These are phyloP conservation scores for Phytopythium delawarense DNA, from an alignment of 352 stramenopile species.

Conservation along the genomic window DNA sequence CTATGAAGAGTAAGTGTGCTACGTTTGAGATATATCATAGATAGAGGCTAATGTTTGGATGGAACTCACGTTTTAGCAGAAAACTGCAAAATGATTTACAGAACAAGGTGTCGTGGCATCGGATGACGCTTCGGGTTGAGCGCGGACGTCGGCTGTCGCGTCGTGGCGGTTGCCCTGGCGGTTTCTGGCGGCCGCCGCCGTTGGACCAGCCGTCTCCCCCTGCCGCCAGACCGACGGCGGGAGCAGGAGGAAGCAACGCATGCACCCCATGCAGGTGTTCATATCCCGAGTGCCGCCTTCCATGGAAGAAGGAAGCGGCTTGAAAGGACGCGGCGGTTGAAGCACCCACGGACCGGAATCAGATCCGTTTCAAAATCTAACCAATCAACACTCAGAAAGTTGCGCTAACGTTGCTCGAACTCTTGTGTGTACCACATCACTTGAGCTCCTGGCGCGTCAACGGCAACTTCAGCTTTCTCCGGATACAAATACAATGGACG, in stretches of 20 bases:
- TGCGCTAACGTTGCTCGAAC: conserved; percentile 4
- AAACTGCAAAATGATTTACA: too few relatives aligned
- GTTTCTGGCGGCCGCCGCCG: too few relatives aligned
- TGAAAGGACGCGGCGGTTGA: neutral
- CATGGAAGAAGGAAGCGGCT: neutral
- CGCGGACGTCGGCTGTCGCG: too few relatives aligned
- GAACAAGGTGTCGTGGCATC: too few relatives aligned
- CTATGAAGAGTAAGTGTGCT: neutral
- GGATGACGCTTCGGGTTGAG: too few relatives aligned
- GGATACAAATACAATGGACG: neutral
- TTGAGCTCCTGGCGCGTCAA: neutral
- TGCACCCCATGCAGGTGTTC: too few relatives aligned
- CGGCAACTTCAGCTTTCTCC: neutral
- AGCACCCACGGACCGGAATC: neutral
- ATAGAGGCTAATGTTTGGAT: too few relatives aligned
- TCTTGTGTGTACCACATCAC: neutral
- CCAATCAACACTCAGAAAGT: neutral
- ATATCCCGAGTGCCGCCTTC: neutral
- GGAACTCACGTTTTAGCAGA: too few relatives aligned
- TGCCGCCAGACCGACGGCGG: too few relatives aligned
- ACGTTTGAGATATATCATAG: neutral
- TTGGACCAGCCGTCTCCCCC: too few relatives aligned
- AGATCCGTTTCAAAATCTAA: neutral
- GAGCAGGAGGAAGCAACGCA: too few relatives aligned
- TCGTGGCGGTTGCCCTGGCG: too few relatives aligned